Base-by-base conservation (phyloP, 2,329 filamentous ascomycete genomes). In the Diaporthe capsici region DNA sequence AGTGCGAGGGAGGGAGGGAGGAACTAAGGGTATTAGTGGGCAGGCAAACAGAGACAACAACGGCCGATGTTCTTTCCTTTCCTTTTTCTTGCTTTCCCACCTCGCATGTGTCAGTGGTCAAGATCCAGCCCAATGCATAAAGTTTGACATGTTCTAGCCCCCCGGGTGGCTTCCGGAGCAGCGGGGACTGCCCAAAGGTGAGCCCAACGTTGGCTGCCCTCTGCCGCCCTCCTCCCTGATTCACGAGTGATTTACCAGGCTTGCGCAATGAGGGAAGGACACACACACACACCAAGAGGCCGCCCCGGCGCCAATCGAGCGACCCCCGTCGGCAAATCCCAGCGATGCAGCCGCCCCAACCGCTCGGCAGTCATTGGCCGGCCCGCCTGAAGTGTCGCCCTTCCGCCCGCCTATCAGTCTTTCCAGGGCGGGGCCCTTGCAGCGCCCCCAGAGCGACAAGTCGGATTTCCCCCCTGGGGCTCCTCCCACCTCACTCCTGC, bases 401-500 rank as follows among this genome's bases (percentile, higher is more conserved):
- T 34, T 34, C 34, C 31, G 28, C 17, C 42, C 25, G 15, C 63
- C 63, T 65, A 65, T 68, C 63, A 61, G 47, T 28, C 34, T n/a
- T 17, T 25, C 4, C n/a, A 42, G 57, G 25, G 28, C 44, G 57
- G 37, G 51, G 37, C 37, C 53, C 63, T 47, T 67, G 57, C 34
- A 61, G 57, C 57, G 2, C 17, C 25, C 28, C 20, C 9, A 31
- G 0, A 67, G 42, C 39, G 25, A 58, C 67, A 58, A 58, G 34
- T 58, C 55, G 70, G 57, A 51, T 63, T 47, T 22, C 25, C n/a
- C 39, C 60, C 71, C 44, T 31, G 71, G 44, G 15, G 8, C 51
- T 10, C n/a, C 12, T 51, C 51, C 58, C 74, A 75, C 39, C 70
- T 75, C 74, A 75, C 58, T 31, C 61, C 73, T 74, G 74, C 74